phyloP scores from a whole-genome alignment of 2,329 filamentous ascomycete genomes.

The Colletotrichum sp. region DNA sequence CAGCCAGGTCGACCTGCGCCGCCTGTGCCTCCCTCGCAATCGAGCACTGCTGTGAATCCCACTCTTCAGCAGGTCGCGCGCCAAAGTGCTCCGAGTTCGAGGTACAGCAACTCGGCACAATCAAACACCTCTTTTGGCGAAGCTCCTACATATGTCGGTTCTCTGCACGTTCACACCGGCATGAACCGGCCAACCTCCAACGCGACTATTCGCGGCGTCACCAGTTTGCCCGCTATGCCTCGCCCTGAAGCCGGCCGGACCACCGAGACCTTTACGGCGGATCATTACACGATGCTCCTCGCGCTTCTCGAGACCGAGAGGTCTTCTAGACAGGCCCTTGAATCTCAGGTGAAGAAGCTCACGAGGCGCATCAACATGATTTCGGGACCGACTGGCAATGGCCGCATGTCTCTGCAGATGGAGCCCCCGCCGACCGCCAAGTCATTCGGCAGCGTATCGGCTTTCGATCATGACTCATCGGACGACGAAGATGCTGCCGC shows the following conservation, averaged over 20 bases:
- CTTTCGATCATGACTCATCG: conserved; percentile 49
- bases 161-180: conserved; percentile 39
- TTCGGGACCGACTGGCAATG: conserved; percentile 28
- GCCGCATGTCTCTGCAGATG: conserved; percentile 23
- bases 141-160: conserved; percentile 49
- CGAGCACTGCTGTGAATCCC: conserved; percentile 30
- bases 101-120: conserved; percentile 40
- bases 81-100: conserved; percentile 30
- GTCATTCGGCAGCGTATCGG: conserved; percentile 41
- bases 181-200: conserved; percentile 46
- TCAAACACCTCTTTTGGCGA: conserved; percentile 54
- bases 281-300: conserved; percentile 56
- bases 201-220: conserved; percentile 52
- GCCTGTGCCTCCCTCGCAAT: conserved; percentile 27
- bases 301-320: conserved; percentile 63
- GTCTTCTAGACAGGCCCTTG: conserved; percentile 58
- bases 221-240: conserved; percentile 48
- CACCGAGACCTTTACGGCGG: conserved; percentile 36
- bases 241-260: conserved; percentile 30
- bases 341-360: conserved; percentile 60
- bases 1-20: conserved; percentile 29
- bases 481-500: conserved; percentile 31
- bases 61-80: conserved; percentile 33
- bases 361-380: conserved; percentile 54
- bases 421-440: conserved; percentile 39